Evolutionary conservation across 371 early-diverging fungal species (phyloP).

Genomic region (Massospora cicadina): DNA sequence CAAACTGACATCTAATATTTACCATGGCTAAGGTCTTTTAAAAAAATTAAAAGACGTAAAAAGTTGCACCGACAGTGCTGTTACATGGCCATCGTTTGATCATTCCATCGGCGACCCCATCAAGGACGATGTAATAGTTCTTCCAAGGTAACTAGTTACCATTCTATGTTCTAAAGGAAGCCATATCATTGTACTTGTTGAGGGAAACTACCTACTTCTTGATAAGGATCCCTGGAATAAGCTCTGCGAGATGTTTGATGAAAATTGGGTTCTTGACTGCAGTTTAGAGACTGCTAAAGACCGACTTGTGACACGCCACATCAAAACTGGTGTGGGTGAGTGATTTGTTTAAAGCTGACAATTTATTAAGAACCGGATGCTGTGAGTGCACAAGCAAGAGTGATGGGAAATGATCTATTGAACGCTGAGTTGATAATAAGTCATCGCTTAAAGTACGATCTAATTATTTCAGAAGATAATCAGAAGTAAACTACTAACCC

Average conservation of each 20-base stretch:
- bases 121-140: conserved; percentile 16
- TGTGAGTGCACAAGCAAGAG: conserved; percentile 11
- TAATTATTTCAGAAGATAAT: not conserved
- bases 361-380: conserved; percentile 11
- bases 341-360: not conserved
- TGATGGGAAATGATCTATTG: conserved; percentile 13
- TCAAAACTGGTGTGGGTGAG: conserved; percentile 20
- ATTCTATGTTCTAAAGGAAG: not conserved
- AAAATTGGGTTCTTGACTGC: conserved; percentile 20
- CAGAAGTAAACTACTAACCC: too few species aligned
- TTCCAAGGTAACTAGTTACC: conserved; percentile 13
- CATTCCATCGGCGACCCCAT: conserved; percentile 23
- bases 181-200: conserved; percentile 23
- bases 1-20: not conserved
- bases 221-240: conserved; percentile 19
- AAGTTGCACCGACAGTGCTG: not conserved
- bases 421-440: conserved; percentile 16
- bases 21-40: not conserved
- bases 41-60: not conserved
- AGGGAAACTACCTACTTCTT: conserved; percentile 26
- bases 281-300: conserved; percentile 15
- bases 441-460: conserved; percentile 1
- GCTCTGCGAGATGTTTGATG: conserved; percentile 16
- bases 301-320: conserved; percentile 21
- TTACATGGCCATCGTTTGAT: conserved; percentile 21